Base-by-base conservation (phyloP, 805 yeast species). In the Nakazawaea laoshanensis region DNA sequence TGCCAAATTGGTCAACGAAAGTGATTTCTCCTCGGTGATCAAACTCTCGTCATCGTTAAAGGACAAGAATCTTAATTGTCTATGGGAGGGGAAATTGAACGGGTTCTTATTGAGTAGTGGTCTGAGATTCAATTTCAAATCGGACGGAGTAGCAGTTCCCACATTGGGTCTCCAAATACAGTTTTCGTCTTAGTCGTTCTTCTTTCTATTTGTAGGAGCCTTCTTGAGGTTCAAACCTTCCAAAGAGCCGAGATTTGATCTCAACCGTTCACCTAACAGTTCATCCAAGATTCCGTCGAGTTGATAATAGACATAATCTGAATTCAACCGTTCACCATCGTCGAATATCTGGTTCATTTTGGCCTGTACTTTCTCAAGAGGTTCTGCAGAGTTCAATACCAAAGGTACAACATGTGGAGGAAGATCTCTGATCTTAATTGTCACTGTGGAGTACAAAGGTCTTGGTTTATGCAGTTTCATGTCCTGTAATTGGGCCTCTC, bases 41-140 rank as follows among this genome's bases (percentile, higher is more conserved):
- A 87, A 84, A 51, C 55, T 78, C 3, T 71, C 88, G 35, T 74
- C 92, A 1, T 76, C 86, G 27, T 42, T 85, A 19, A 75, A 72
- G 28, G 79, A 77, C 32, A 67, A 64, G 42, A 65, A 73, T 39
- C 44, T 84, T 10, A 74, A 73, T 39, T 30, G 87, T 5, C 57
- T 84, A 28, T 89, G 96, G 96, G 96, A 84, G 46, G 96, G 96
- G 1, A 72, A 81, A 40, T 74, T 72, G 46, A 77, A 80, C 45
- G 94, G 85, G 27, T 82, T 89, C 50, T 52, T 89, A 32, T 59
- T 88, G 3, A 74, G 84, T 30, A 70, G 89, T 1, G 96, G 96
- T 1, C 63, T 74, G 5, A 74, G 67, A 35, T 38, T 83, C 3
- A 59, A 59, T 29, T 38, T 67, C 17, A 60, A 65, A 1, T 50